These are phyloP conservation scores for Crithidia thermophila DNA, from an alignment of 208 protist species.

Conservation along the genomic window DNA sequence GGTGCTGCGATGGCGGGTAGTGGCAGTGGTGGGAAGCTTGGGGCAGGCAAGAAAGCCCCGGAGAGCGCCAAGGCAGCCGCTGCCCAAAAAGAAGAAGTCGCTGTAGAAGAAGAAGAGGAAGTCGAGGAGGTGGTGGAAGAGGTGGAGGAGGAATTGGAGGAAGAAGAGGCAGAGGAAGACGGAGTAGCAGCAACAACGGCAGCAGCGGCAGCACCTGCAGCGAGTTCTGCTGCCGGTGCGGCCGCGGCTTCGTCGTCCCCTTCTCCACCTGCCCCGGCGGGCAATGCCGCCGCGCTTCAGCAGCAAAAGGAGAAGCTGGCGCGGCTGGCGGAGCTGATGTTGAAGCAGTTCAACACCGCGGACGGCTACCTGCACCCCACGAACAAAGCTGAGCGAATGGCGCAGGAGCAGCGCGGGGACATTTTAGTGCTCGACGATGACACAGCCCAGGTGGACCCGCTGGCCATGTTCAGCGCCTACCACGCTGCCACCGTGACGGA, in stretches of 20 bases:
- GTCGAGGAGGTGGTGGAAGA: constrained; percentile 37
- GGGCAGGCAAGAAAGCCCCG: background rate
- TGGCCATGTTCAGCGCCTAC: constrained; percentile 78
- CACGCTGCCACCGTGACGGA: constrained; percentile 43
- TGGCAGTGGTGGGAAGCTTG: no score
- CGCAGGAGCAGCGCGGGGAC: constrained; percentile 68
- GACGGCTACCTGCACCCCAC: constrained; percentile 79
- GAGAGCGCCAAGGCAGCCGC: background rate
- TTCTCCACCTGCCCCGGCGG: background rate
- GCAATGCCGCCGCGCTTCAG: constrained; percentile 1
- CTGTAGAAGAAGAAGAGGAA: constrained; percentile 38
- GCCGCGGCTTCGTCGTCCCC: background rate
- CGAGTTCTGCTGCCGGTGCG: background rate
- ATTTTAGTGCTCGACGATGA: constrained; percentile 74
- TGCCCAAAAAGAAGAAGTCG: constrained; percentile 15
- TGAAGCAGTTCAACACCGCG: constrained; percentile 84
- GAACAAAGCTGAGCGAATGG: constrained; percentile 39
- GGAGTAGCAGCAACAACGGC: background rate
- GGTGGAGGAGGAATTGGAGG: constrained; percentile 32
- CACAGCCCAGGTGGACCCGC: constrained; percentile 68
- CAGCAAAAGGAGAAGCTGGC: constrained; percentile 39
- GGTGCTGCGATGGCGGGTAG: no score
- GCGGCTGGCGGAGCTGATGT: constrained; percentile 73
- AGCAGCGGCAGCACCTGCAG: constrained; percentile 17
- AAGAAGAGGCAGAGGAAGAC: constrained; percentile 8